Evolutionary conservation across 345 rosid genomes (phyloP).

Genomic region (Euphorbia peplus): DNA sequence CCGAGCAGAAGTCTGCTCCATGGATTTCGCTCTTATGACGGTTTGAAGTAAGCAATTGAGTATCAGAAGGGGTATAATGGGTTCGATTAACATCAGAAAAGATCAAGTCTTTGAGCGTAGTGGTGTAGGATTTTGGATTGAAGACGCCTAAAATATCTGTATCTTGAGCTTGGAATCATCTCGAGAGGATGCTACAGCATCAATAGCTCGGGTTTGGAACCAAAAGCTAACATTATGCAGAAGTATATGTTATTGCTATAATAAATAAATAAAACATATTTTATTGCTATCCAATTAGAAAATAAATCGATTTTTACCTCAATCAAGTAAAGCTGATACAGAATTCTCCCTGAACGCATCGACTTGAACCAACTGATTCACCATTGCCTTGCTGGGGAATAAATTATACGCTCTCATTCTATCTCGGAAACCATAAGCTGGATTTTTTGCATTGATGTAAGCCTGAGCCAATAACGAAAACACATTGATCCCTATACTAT

Average conservation of each 20-base stretch:
- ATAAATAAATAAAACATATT: too few relatives aligned
- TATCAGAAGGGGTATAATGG: not conserved
- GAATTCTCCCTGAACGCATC: constrained; percentile 65
- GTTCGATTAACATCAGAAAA: constrained; percentile 30
- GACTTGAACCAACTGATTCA: constrained; percentile 38
- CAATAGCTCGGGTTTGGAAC: too few relatives aligned
- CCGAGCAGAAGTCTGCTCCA: too few relatives aligned
- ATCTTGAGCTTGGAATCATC: constrained; percentile 28
- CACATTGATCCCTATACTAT: not conserved
- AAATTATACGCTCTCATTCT: constrained; percentile 76
- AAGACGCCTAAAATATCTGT: constrained; percentile 29
- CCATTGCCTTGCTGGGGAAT: constrained; percentile 49
- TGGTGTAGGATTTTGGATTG: constrained; percentile 40
- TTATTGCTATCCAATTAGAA: too few relatives aligned
- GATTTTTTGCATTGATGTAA: constrained; percentile 31
- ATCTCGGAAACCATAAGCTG: constrained; percentile 73
- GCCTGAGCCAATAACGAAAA: constrained; percentile 17
- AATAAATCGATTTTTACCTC: not conserved
- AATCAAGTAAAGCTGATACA: constrained; percentile 56
- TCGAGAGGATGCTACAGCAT: constrained; percentile 20
- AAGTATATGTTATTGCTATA: too few relatives aligned
- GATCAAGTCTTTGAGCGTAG: constrained; percentile 36
- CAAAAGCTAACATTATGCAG: too few relatives aligned
- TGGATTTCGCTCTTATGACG: too few relatives aligned
- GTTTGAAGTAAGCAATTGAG: constrained; percentile 29